Conservation (phyloP, 2,329 filamentous ascomycete genomes). For the Monosporascus sp. region DNA sequence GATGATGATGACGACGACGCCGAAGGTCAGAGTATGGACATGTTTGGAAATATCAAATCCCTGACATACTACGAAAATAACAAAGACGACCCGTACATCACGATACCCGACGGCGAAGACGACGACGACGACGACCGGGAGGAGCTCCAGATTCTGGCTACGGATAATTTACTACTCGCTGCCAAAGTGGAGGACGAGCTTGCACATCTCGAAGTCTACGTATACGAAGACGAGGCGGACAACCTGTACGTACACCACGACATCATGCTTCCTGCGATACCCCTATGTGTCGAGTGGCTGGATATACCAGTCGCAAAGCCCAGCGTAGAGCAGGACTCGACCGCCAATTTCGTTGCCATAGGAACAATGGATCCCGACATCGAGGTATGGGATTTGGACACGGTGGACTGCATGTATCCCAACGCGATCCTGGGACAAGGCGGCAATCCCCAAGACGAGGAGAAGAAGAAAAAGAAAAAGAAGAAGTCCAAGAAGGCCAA, state of each 20-base stretch:
- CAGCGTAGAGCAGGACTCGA: slow-evolving; percentile 54
- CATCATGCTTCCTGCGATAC: slow-evolving; percentile 97
- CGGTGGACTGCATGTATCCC: slow-evolving; percentile 96
- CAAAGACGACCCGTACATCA: slow-evolving; percentile 95
- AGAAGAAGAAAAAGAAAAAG: slow-evolving; percentile 76
- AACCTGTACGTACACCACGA: slow-evolving; percentile 99
- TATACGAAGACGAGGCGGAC: slow-evolving; percentile 91
- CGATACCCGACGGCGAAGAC: slow-evolving; percentile 64
- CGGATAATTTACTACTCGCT: slow-evolving; percentile 87
- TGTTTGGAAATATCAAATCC: slow-evolving; percentile 94
- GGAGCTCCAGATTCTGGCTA: slow-evolving; percentile 86
- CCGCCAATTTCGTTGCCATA: slow-evolving; percentile 88
- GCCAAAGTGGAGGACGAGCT: slow-evolving; percentile 96
- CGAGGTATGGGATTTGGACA: slow-evolving; percentile 95
- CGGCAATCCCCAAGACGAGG: slow-evolving; percentile 45
- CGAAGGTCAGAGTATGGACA: slow-evolving; percentile 71
- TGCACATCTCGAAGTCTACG: slow-evolving; percentile 92
- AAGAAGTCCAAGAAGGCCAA: slow-evolving; percentile 88
- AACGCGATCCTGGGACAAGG: slow-evolving; percentile 89
- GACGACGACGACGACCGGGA: slow-evolving; percentile 87
- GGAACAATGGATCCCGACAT: slow-evolving; percentile 98
- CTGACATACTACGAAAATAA: slow-evolving; percentile 92
- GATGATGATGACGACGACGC: slow-evolving; percentile 73
- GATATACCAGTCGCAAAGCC: slow-evolving; percentile 81
- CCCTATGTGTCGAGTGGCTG: slow-evolving; percentile 92